Evolutionary conservation across 176 grass and related monocot species (phyloP).

Genomic region (Juncus effusus): DNA sequence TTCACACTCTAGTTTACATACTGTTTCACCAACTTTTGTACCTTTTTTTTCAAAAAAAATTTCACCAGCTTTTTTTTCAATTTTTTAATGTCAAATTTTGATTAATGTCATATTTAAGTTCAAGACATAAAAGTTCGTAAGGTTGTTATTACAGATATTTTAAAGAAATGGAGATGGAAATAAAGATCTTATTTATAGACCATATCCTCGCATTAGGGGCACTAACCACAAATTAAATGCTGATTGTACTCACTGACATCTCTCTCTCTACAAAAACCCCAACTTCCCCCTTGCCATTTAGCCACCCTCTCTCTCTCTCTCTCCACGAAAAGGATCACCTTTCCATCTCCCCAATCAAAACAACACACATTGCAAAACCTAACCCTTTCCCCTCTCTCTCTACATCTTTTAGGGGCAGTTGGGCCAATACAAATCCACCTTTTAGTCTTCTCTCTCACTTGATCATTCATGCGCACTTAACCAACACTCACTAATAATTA

Average conservation of each 20-base stretch:
- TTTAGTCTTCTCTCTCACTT: background rate
- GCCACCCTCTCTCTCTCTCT: background rate
- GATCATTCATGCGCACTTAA: background rate
- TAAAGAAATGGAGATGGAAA: no score
- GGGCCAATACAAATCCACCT: constrained; percentile 10
- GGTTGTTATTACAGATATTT: no score
- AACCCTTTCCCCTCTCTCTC: background rate
- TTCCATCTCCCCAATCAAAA: constrained; percentile 3
- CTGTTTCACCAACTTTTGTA: no score
- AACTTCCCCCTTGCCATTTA: background rate
- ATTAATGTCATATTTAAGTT: no score
- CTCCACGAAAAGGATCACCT: constrained; percentile 2
- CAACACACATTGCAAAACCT: background rate
- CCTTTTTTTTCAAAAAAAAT: no score
- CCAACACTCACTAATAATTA: constrained; percentile 10
- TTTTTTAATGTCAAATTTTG: no score
- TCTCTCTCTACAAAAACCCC: constrained; percentile 9
- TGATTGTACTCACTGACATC: background rate
- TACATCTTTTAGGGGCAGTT: background rate
- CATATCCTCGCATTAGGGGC: no score
- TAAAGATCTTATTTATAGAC: no score
- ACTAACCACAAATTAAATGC: no score
- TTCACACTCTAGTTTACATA: no score
- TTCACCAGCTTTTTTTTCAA: no score
- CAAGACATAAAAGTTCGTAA: no score